Base-by-base conservation (phyloP, 371 early-diverging fungal species). In the Mortierella sp. region DNA sequence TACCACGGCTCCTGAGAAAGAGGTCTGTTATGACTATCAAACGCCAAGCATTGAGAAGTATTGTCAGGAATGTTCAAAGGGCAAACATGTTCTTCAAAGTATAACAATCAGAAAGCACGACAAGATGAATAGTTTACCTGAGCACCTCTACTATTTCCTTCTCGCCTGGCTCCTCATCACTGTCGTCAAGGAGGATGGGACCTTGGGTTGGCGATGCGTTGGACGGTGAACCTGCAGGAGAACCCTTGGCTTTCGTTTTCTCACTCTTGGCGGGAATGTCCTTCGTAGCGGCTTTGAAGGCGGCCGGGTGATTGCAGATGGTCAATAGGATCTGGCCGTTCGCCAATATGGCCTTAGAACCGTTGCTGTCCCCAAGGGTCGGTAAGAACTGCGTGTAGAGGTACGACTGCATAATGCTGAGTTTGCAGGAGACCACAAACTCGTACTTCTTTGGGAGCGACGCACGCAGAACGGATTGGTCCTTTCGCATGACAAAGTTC, bases 221-320 rank as follows among this genome's bases (percentile, higher is more conserved):
- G 55, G 43, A 43, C 3, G 58, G 41, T 11, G 58, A 29, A 19
- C 10, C 39, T 43, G 44, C 26, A 19, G 44, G 31, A 31, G 37
- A 8, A 22, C 13, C 9, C 61, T 61, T 43, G 41, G 6, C 67
- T 9, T 19, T 10, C 9, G 48, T 37, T 22, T 19, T 48, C 29
- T 31, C 34, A 19, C 34, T 47, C 47, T 70, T 13, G 31, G n/a
- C 37, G 34, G 13, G 9, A 5, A 61, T 61, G 16, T 61, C 61
- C 39, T 37, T 61, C 16, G 61, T 61, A 22, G 61, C 31, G 10
- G 61, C 92, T 68, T 85, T 79, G 64, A 90, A 89, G 3, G 92
- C 86, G 2, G 88, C 85, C 1, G 95, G 96, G 79, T 95, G 95
- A 63, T 94, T 94, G 78, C 95, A 94, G 2, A 94, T 88, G 3